Conservation (phyloP, 2,329 filamentous ascomycete species). For the Scopulariopsis brevicaulis region DNA sequence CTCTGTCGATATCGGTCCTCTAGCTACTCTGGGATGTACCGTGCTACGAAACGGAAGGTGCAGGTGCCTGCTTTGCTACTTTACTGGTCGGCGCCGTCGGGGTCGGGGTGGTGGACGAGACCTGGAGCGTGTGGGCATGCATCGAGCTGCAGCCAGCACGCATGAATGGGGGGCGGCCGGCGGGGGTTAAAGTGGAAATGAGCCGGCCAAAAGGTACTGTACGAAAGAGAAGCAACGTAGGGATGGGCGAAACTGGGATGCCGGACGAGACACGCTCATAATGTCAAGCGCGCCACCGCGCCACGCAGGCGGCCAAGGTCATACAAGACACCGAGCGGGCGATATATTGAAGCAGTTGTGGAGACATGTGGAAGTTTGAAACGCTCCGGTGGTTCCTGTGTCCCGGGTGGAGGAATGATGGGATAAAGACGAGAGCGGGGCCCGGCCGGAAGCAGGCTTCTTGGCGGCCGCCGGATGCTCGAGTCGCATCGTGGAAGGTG, state of each 20-base stretch:
- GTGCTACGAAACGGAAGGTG: neutral
- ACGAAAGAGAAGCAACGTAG: neutral
- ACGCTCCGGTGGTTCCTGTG: neutral
- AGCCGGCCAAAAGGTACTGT: neutral
- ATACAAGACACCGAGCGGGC: neutral
- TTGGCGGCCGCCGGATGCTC: neutral
- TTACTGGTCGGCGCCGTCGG: neutral
- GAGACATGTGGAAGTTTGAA: neutral
- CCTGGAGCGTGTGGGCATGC: neutral
- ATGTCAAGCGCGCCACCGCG: neutral
- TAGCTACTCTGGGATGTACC: neutral
- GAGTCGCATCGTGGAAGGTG: neutral
- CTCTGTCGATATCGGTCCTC: neutral
- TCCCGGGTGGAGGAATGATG: neutral
- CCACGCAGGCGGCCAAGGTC: neutral
- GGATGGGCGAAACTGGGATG: neutral
- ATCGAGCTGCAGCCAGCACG: neutral
- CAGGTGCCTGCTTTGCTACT: neutral
- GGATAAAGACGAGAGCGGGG: neutral
- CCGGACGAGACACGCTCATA: neutral
- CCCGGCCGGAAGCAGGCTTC: neutral
- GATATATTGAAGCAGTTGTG: neutral
- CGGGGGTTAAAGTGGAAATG: neutral
- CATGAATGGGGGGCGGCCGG: neutral
- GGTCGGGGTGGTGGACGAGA: neutral